Evolutionary conservation across 495 filamentous ascomycete species (phyloP), one percentile per base, ranked within the genome.

Genomic region (Aspergillus sparsus): DNA sequence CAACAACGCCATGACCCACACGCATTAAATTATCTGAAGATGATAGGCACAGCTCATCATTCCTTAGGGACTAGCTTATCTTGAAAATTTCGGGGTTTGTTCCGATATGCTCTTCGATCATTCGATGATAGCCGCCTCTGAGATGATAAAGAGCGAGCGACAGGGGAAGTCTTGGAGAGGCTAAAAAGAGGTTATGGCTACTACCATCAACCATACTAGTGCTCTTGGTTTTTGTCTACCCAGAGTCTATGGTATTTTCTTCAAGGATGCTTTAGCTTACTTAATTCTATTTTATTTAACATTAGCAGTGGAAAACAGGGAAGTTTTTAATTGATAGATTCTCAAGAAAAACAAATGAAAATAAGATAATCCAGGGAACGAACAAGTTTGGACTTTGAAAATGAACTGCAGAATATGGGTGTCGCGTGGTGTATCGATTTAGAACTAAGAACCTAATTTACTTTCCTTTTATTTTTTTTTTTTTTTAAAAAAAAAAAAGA

Each of bases 41-140:
- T 49, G 32, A 55, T 55, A 41, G 52, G 41, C 10, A 61, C 58
- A 61, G 8, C 41, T 62, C 53, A 44, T 49, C 44, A 55, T 35
- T 37, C 55, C 34, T 55, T 49, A 27, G 32, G 21, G 52, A 33
- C 52, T 44, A 58, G 49, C 46, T 36, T 36, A 36, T 60, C 46
- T 60, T 34, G n/a, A 12, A 41, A 35, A 34, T 58, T 53, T 31
- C 57, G 7, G 31, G 47, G 49, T 36, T 27, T 12, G 36, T 46
- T 50, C 31, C 9, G 31, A 32, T 15, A 27, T 60, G 39, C 41
- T 8, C 50, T 18, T 47, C 35, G 9, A 36, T 51, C 41, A 60
- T 60, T 60, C 33, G 57, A 36, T 35, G 33, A 49, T 33, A 49
- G 35, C 21, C 47, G 37, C 57, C 49, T 47, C 47, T n/a, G 7